These are phyloP conservation scores for Corylus avellana DNA, from an alignment of 306 rosid genomes.

Conservation along the genomic window DNA sequence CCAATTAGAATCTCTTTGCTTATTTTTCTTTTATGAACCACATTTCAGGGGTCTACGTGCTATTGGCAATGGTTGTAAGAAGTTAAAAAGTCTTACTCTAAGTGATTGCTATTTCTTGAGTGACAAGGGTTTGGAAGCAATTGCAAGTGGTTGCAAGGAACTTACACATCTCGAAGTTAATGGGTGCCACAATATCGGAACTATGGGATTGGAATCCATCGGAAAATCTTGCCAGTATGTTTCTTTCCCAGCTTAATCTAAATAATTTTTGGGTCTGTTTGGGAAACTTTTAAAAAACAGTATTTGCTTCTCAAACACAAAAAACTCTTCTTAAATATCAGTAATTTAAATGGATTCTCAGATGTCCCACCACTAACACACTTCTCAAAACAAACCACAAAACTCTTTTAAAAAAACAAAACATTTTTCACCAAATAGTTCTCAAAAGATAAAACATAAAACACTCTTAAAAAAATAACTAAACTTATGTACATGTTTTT, in stretches of 20 bases:
- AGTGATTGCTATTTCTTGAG: conserved; percentile 89
- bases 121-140: conserved; percentile 89
- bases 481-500: too few relatives aligned
- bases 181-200: conserved; percentile 95
- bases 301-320: too few relatives aligned
- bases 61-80: conserved; percentile 83
- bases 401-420: too few relatives aligned
- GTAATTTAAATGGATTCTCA: too few relatives aligned
- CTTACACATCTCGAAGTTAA: conserved; percentile 92
- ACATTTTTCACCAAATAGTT: too few relatives aligned
- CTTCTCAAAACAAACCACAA: too few relatives aligned
- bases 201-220: conserved; percentile 72
- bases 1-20: conserved; percentile 5
- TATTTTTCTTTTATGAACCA: conserved; percentile 19
- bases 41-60: conserved; percentile 73
- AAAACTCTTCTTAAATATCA: too few relatives aligned
- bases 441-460: too few relatives aligned
- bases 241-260: conserved; percentile 29
- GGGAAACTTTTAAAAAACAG: too few relatives aligned
- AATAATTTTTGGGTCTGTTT: conserved; percentile 9
- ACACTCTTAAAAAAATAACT: too few relatives aligned
- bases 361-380: too few relatives aligned
- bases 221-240: conserved; percentile 90
- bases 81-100: conserved; percentile 77
- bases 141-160: conserved; percentile 87